Conservation (phyloP, 176 grass and related monocot species). For the Hsuehochloa calcarea region DNA sequence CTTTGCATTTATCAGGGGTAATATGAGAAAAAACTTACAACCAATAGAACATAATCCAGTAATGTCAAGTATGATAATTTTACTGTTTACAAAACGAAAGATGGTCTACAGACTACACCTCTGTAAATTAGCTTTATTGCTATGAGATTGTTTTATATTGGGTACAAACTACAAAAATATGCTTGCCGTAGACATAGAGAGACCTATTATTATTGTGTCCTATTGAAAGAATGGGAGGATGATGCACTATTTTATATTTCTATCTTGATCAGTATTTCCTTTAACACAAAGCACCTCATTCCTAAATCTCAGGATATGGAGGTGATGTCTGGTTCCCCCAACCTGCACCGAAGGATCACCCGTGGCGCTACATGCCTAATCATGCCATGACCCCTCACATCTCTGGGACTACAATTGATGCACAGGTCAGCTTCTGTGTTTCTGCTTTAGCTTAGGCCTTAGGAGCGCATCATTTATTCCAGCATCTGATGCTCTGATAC, state of each 20-base stretch:
- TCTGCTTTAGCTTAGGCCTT: neutral
- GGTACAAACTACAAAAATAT: neutral
- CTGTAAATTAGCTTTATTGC: neutral
- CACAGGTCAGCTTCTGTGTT: slow-evolving; percentile 40
- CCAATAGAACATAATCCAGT: neutral
- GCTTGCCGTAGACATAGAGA: neutral
- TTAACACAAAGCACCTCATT: neutral
- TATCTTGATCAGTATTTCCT: neutral
- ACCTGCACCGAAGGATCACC: slow-evolving; percentile 78
- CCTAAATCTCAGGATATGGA: slow-evolving; percentile 55
- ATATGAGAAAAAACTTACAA: neutral
- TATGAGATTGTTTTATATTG: neutral
- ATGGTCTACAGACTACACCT: neutral
- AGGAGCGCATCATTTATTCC: neutral
- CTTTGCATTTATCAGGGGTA: neutral
- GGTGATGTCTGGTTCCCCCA: slow-evolving; percentile 94
- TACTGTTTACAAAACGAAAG: neutral
- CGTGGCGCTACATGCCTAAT: slow-evolving; percentile 90
- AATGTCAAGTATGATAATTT: neutral
- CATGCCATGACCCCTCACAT: slow-evolving; percentile 88
- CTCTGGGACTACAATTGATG: slow-evolving; percentile 77
- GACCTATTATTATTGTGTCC: neutral
- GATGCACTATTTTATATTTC: neutral
- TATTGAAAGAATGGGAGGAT: neutral
- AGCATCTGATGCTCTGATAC: neutral